Conservation (phyloP, 805 yeast species). For the Ogataea naganishii region DNA sequence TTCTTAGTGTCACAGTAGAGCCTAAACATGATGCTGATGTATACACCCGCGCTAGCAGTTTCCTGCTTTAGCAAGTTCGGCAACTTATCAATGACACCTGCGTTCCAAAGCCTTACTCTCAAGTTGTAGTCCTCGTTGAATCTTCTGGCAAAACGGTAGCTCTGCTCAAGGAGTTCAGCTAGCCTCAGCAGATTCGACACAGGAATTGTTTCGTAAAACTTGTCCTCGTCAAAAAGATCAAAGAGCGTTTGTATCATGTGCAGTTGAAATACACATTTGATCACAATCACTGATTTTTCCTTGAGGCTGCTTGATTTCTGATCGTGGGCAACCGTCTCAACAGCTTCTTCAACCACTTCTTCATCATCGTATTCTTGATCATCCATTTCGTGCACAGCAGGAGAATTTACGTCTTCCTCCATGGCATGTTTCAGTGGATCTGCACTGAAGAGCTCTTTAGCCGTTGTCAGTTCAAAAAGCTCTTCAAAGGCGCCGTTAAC, state of each 20-base stretch:
- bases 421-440: slow-evolving; percentile 33
- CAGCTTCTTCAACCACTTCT: slow-evolving; percentile 16
- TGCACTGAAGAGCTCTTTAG: slow-evolving; percentile 67
- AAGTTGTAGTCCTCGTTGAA: slow-evolving; percentile 87
- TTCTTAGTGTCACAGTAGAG: slow-evolving; percentile 62
- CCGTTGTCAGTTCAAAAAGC: slow-evolving; percentile 77
- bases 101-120: slow-evolving; percentile 82
- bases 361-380: slow-evolving; percentile 25
- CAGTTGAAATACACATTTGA: slow-evolving; percentile 85
- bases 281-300: slow-evolving; percentile 70
- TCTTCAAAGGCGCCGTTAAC: slow-evolving; percentile 56
- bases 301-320: too few species aligned
- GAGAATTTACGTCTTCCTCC: too few species aligned
- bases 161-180: slow-evolving; percentile 49
- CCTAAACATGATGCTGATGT: slow-evolving; percentile 70
- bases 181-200: slow-evolving; percentile 51
- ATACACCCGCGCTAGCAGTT: slow-evolving; percentile 81
- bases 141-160: slow-evolving; percentile 75
- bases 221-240: slow-evolving; percentile 66
- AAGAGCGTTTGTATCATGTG: slow-evolving; percentile 80
- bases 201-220: slow-evolving; percentile 64
- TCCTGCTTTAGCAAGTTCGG: slow-evolving; percentile 93
- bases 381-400: slow-evolving; percentile 12
- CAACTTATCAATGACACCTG: slow-evolving; percentile 84
- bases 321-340: slow-evolving; percentile 4